Percentiles rank a stretch among this genome's conserved stretches.
These are phyloP conservation scores for Phytophthora macrochlamydospora DNA, from an alignment of 352 stramenopile genomes.

Conservation along the genomic window DNA sequence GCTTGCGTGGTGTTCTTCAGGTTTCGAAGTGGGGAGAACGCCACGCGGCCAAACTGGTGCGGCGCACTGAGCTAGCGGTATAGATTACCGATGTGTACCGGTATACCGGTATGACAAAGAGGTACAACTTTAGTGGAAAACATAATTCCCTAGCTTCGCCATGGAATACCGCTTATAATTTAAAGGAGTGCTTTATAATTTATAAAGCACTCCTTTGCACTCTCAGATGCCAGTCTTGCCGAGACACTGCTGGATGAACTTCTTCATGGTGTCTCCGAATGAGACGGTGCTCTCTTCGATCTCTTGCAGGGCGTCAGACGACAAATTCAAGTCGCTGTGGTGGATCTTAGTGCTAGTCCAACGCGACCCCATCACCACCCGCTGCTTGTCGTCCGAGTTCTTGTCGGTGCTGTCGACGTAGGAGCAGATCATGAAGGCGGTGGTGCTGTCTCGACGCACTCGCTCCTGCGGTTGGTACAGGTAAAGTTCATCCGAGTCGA, in stretches of 20 bases:
- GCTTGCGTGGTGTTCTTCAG: too few species aligned
- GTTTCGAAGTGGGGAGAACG: too few species aligned
- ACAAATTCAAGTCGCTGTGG: slow-evolving; percentile 18
- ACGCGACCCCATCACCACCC: slow-evolving; percentile 28
- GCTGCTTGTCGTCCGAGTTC: slow-evolving; percentile 12
- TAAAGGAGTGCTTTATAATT: too few species aligned
- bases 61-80: too few species aligned
- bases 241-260: slow-evolving; percentile 22
- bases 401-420: slow-evolving; percentile 7
- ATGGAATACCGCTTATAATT: too few species aligned
- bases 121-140: too few species aligned
- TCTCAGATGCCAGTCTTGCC: slow-evolving; percentile 6
- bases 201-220: neutral
- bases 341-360: slow-evolving; percentile 28
- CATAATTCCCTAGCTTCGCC: too few species aligned
- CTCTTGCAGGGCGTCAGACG: slow-evolving; percentile 11
- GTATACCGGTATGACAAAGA: too few species aligned
- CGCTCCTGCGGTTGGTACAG: slow-evolving; percentile 41
- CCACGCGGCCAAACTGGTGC: too few species aligned
- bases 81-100: too few species aligned
- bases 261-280: slow-evolving; percentile 33
- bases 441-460: slow-evolving; percentile 37
- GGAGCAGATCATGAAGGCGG: slow-evolving; percentile 28
- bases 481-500: slow-evolving; percentile 52
- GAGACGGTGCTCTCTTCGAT: slow-evolving; percentile 29